A percentile compares a stretch with the other conserved stretches of the same genome.
Evolutionary conservation across 169 alveolate genomes (phyloP).

Genomic region (Besnoitia besnoiti): DNA sequence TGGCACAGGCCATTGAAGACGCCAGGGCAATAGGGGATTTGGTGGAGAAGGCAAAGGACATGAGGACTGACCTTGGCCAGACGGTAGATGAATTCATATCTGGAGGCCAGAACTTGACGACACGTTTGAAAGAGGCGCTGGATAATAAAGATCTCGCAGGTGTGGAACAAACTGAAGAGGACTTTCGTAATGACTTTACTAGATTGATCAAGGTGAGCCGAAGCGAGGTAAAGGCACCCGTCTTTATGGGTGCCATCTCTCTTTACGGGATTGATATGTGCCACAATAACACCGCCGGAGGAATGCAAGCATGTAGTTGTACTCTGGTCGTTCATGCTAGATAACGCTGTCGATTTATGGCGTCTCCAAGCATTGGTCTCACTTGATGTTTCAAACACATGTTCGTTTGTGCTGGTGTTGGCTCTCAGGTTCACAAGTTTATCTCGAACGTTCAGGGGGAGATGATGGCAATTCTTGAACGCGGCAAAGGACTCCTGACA

Average conservation of each 20-base stretch:
- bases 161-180: neutral
- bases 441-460: neutral
- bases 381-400: too few species aligned
- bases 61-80: neutral
- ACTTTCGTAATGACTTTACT: neutral
- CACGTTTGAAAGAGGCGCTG: neutral
- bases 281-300: too few species aligned
- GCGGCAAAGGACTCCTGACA: neutral
- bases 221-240: neutral
- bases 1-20: slow-evolving; percentile 18
- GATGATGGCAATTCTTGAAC: neutral
- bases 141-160: neutral
- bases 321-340: too few species aligned
- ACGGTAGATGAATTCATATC: slow-evolving; percentile 1
- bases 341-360: too few species aligned
- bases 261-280: too few species aligned
- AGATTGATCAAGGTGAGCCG: neutral
- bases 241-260: too few species aligned
- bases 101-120: neutral
- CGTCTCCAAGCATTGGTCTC: too few species aligned
- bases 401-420: too few species aligned
- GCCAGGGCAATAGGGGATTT: neutral
- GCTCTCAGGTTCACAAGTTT: neutral
- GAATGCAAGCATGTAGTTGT: too few species aligned
- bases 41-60: slow-evolving; percentile 4